Conservation (phyloP, 2,329 filamentous ascomycete genomes). For the Phialocephala subalpina region DNA sequence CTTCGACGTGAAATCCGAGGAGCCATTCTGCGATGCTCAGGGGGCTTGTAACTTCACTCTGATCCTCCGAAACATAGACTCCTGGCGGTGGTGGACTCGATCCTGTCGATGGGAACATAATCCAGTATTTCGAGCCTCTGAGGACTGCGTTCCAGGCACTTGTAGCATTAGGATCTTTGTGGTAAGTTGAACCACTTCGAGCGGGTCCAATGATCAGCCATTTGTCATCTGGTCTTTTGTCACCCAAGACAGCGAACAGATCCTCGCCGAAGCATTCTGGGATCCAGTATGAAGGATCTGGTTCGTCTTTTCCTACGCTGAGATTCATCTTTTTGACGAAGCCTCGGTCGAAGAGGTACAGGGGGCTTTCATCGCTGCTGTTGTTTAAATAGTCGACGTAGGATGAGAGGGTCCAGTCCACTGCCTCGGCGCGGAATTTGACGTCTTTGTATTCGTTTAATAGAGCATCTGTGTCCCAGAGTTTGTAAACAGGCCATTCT, state of each 20-base stretch:
- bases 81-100: constrained; percentile 70
- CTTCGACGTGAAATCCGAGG: constrained; percentile 86
- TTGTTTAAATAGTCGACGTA: constrained; percentile 85
- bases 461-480: constrained; percentile 78
- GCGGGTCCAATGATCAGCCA: constrained; percentile 94
- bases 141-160: constrained; percentile 96
- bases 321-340: constrained; percentile 90
- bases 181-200: constrained; percentile 90
- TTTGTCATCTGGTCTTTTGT: constrained; percentile 83
- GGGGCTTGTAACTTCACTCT: constrained; percentile 91
- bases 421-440: constrained; percentile 87
- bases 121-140: constrained; percentile 94
- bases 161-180: constrained; percentile 80
- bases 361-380: constrained; percentile 83
- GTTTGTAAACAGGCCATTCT: constrained; percentile 78
- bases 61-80: constrained; percentile 87
- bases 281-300: constrained; percentile 70
- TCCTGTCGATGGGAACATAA: constrained; percentile 86
- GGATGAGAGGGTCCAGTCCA: constrained; percentile 87
- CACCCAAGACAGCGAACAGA: constrained; percentile 80
- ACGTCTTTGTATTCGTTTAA: constrained; percentile 69
- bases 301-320: constrained; percentile 60
- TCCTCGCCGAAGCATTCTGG: constrained; percentile 88
- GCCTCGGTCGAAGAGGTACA: constrained; percentile 89
- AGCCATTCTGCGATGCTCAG: constrained; percentile 98